Percentiles rank a stretch among this genome's conserved stretches.
phyloP scores from a whole-genome alignment of 768 basidiomycete genomes.

The Auricularia sp. region DNA sequence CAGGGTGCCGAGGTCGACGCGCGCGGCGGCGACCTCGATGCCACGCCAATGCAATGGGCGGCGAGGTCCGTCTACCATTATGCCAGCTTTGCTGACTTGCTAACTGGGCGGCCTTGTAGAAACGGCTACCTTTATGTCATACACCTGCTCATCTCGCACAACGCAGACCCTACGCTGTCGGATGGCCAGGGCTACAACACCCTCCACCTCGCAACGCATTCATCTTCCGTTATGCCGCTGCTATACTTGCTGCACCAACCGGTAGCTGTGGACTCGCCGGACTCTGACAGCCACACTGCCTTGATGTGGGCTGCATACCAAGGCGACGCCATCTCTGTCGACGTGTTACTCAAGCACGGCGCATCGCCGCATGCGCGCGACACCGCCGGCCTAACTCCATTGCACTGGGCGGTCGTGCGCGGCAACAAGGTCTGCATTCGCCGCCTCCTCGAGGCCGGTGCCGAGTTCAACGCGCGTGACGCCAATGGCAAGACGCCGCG shows the following conservation, averaged over 20 bases:
- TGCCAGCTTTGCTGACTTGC: not conserved
- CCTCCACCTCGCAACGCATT: slow-evolving; percentile 90
- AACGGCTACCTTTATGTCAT: slow-evolving; percentile 95
- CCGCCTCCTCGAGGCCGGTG: slow-evolving; percentile 75
- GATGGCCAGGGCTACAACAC: slow-evolving; percentile 96
- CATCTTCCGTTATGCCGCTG: slow-evolving; percentile 87
- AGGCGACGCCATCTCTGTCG: slow-evolving; percentile 91
- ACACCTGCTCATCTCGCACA: slow-evolving; percentile 79
- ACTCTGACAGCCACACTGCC: slow-evolving; percentile 86
- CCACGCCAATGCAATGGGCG: slow-evolving; percentile 97
- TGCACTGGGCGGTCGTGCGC: slow-evolving; percentile 96
- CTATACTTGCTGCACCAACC: slow-evolving; percentile 89
- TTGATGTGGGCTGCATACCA: slow-evolving; percentile 99
- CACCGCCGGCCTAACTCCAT: slow-evolving; percentile 70
- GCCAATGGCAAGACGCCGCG: slow-evolving; percentile 75
- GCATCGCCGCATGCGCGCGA: slow-evolving; percentile 72
- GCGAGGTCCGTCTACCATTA: slow-evolving; percentile 35
- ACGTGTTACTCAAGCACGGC: slow-evolving; percentile 78
- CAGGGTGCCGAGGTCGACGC: slow-evolving; percentile 94
- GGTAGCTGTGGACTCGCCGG: slow-evolving; percentile 80
- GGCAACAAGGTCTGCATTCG: slow-evolving; percentile 86
- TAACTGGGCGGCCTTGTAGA: slow-evolving; percentile 20
- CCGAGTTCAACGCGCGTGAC: slow-evolving; percentile 71
- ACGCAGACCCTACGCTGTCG: slow-evolving; percentile 82
- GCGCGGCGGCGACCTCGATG: slow-evolving; percentile 84